Evolutionary conservation across 73 alveolate species (phyloP).

Genomic region (Paraurostyla sp.): DNA sequence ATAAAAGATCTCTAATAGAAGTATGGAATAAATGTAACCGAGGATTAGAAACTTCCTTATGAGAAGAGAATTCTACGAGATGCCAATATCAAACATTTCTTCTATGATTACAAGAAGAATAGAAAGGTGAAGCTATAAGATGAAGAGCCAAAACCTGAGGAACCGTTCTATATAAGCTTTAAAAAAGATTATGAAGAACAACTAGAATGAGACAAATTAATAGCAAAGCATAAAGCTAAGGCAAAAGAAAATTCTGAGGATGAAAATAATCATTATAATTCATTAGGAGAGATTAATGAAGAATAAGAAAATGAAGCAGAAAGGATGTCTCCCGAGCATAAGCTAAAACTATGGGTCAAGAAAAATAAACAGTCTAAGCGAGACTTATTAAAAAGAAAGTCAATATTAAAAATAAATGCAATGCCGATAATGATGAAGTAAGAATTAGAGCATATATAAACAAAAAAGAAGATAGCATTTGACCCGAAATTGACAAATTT

Average conservation of each 20-base stretch:
- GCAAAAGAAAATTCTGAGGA: neutral
- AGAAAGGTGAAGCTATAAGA: conserved; percentile 4
- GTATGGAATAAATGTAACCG: neutral
- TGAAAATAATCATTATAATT: neutral
- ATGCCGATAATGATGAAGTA: neutral
- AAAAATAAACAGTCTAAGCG: neutral
- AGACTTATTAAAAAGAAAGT: neutral
- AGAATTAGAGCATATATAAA: neutral
- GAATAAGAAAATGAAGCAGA: neutral
- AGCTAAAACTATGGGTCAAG: conserved; percentile 7
- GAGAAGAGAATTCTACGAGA: neutral
- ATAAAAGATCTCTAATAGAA: conserved; percentile 22
- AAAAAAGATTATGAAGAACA: neutral
- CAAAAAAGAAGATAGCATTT: neutral
- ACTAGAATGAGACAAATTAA: neutral
- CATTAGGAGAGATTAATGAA: neutral
- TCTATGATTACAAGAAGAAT: conserved; percentile 33
- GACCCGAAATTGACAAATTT: neutral
- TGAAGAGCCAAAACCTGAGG: neutral
- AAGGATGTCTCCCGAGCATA: neutral
- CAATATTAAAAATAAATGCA: neutral
- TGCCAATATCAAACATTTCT: conserved; percentile 5
- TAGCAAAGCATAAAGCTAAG: neutral
- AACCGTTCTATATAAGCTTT: neutral
- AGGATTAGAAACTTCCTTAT: neutral